Base-by-base conservation (phyloP, 2,329 filamentous ascomycete species). In the Aspergillus felis region DNA sequence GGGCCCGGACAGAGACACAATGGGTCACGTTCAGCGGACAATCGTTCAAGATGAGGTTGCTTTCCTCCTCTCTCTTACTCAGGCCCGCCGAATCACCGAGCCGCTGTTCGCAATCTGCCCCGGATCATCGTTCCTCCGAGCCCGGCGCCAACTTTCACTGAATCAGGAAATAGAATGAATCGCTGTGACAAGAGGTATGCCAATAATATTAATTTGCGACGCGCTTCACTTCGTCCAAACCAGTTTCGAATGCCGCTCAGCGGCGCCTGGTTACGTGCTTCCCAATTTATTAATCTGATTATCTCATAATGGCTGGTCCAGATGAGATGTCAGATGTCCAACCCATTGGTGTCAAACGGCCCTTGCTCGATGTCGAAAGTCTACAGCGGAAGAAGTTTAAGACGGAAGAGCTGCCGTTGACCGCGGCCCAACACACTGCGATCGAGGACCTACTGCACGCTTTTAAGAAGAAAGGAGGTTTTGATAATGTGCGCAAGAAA, bases 381-480 rank as follows among this genome's bases (percentile, higher is more conserved):
- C 53, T 74, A 41, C 72, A 69, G 61, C 68, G 66, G 60, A 77
- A 76, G 65, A 84, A 82, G 67, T 81, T 85, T 67, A 85, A 84
- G 68, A 75, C 82, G 27, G 82, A 83, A 3, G 85, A 88, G 61
- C 76, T 88, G 27, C 85, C 85, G 3, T 75, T 87, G 32, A 81
- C 82, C 25, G 79, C 82, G 55, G 72, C 79, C 38, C 84, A 87
- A 68, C 81, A 83, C 59, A 76, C 79, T 6, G 79, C 81, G 25
- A 85, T 88, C 55, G 84, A 87, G 68, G 78, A 78, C 62, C 77
- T 88, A 48, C 76, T 87, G 20, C 81, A 85, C 67, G 83, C 82
- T 0, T 86, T 87, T 70, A 86, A 86, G 72, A 87, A 87, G 72
- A 86, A 86, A 70, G 85, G 85, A 61, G 83, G 84, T 56, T 88